Base-by-base conservation (phyloP, 208 protist species). In the Leishmania lainsoni region DNA sequence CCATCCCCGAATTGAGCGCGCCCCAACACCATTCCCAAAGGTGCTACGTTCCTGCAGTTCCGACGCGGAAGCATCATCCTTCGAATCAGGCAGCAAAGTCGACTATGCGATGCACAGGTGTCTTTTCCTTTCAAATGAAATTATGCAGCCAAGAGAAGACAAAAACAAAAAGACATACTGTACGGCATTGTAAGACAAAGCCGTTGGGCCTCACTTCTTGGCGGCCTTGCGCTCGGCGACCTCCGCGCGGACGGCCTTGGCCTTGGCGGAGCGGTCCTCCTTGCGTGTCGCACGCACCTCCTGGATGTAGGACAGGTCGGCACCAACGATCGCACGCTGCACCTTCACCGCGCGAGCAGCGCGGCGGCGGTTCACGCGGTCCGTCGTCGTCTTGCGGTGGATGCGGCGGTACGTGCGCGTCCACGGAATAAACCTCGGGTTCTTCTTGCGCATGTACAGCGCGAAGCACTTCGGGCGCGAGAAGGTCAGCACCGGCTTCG, bases 401-500 rank as follows among this genome's bases (percentile, higher is more conserved):
- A 97, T 94, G 83, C 94, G 92, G 85, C 96, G 94, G 95, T 97
- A 98, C 83, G 95, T 95, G 89, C 93, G 92, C 85, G 96, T 98
- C 96, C 96, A 98, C 81, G 89, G 87, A 78, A 98, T 78, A 88
- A 96, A 97, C 81, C 95, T 93, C 75, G 96, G 95, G 93, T 98
- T 98, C 94, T 98, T 98, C 94, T 98, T 98, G 88, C 93, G 93
- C 91, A 96, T 94, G 94, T 97, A 98, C 88, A 98, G 85, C 56
- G 87, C 93, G 75, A 95, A 93, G 90, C 94, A 97, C 92, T 98
- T 98, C 69, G 93, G 92, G 83, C 90, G 88, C 72, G 90, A 86
- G 90, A 98, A 98, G 74, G 95, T 96, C 91, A 98, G 92, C 83
- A 98, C 96, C 72, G 96, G 96, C 94, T 97, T 98, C 86, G 96